phyloP scores from a whole-genome alignment of 78 protist genomes.

The Polysphondylium violaceum region DNA sequence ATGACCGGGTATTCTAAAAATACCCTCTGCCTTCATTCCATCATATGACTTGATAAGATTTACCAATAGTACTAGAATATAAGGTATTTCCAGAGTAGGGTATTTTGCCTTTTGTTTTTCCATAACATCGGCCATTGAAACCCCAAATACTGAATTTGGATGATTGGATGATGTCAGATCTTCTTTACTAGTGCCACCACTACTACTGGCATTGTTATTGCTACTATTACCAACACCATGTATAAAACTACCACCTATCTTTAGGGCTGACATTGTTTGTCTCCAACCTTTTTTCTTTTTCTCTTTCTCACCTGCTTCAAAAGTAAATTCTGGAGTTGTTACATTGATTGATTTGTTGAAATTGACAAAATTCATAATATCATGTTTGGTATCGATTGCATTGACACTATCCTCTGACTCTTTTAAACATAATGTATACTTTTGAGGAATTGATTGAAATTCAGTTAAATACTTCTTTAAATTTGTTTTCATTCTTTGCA shows the following conservation, averaged over 20 bases:
- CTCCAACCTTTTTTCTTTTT: constrained; percentile 61
- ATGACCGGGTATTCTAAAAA: constrained; percentile 75
- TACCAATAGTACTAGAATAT: constrained; percentile 32
- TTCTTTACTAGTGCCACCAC: neutral
- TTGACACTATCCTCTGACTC: constrained; percentile 31
- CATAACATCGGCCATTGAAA: constrained; percentile 52
- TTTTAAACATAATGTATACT: neutral
- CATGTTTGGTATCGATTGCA: constrained; percentile 59
- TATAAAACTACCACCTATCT: constrained; percentile 10
- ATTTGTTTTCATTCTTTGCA: constrained; percentile 77
- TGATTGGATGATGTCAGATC: neutral
- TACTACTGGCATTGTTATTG: neutral
- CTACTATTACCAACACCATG: neutral
- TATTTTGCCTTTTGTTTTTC: constrained; percentile 18
- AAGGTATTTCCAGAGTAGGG: constrained; percentile 59
- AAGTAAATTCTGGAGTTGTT: constrained; percentile 30
- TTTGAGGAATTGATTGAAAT: constrained; percentile 21
- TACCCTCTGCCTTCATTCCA: constrained; percentile 67
- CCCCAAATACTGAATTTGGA: constrained; percentile 7
- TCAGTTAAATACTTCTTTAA: constrained; percentile 22
- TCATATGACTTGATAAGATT: constrained; percentile 15
- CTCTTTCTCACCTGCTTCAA: constrained; percentile 31
- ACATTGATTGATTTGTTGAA: constrained; percentile 33
- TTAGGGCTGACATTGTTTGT: constrained; percentile 42
- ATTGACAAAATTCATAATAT: constrained; percentile 45